Evolutionary conservation across 176 grass and related monocot genomes (phyloP), one percentile per base, ranked within the genome.

Genomic region (Lolium perenne): DNA sequence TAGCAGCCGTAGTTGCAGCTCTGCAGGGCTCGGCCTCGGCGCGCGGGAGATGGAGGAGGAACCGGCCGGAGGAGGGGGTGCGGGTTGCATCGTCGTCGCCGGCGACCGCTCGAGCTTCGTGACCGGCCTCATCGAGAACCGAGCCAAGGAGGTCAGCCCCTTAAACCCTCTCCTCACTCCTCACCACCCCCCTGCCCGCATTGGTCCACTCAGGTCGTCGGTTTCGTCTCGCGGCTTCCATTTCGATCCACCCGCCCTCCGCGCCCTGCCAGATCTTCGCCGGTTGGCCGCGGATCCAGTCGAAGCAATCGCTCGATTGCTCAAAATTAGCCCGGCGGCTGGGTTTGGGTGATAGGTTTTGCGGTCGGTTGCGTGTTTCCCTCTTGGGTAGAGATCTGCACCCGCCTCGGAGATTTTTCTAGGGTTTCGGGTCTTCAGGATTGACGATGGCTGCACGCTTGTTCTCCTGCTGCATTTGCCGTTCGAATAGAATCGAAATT

Each of bases 91-190:
- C 8, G 86, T 57, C 23, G 87, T 29, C 1, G 91, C 81, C 13
- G 93, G 89, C 46, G 89, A 95, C 70, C 70, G 95, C 25, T 98
- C 95, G 22, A 89, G 91, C 80, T 91, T 93, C 76, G 89, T 92
- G 6, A 88, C 92, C 66, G 91, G 91, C 75, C 81, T 98, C 88
- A 98, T 98, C 59, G 95, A 95, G 89, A 98, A 95, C 78, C 83
- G 93, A 87, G 93, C 95, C 26, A 98, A 95, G 84, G 93, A 98
- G 88, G 95, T 93, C 22, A 82, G 25, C 16, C 26, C 41, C 73
- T 72, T 65, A 57, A 87, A 61, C 68, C 66, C 61, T 65, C 78
- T 57, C 74, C 6, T 35, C 32, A 35, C 32, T 35, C 32, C 10
- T 10, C 38, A 8, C 58, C 20, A 4, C 3, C 38, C 41, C 8